phyloP scores from a whole-genome alignment of 805 yeast genomes.

The Candida stauntonica region DNA sequence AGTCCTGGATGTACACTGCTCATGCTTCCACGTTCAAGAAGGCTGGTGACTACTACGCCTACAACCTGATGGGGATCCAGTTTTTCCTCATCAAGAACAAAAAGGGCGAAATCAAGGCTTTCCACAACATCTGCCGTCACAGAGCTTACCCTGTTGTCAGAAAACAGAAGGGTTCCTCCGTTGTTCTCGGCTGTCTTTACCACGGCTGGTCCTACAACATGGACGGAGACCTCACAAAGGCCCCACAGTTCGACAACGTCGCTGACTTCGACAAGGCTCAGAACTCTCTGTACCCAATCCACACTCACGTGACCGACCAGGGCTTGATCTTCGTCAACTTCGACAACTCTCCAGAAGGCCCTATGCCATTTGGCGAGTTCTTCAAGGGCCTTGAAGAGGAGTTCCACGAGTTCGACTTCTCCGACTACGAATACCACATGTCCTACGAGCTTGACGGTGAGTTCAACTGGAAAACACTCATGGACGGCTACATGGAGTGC shows the following conservation, averaged over 20 bases:
- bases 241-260: slow-evolving; percentile 57
- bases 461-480: slow-evolving; percentile 63
- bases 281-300: slow-evolving; percentile 51
- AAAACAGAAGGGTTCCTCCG: slow-evolving; percentile 56
- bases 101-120: slow-evolving; percentile 49
- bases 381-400: slow-evolving; percentile 47
- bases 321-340: slow-evolving; percentile 57
- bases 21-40: slow-evolving; percentile 50
- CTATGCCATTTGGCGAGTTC: slow-evolving; percentile 47
- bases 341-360: slow-evolving; percentile 35
- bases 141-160: slow-evolving; percentile 59
- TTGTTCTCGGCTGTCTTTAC: slow-evolving; percentile 54
- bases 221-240: slow-evolving; percentile 55
- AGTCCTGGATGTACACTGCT: slow-evolving; percentile 51
- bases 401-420: slow-evolving; percentile 53
- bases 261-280: slow-evolving; percentile 54
- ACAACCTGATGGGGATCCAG: slow-evolving; percentile 46
- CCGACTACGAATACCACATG: slow-evolving; percentile 61
- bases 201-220: slow-evolving; percentile 65
- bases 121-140: slow-evolving; percentile 63
- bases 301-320: slow-evolving; percentile 49
- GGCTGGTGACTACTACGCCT: slow-evolving; percentile 54
- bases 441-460: slow-evolving; percentile 59
- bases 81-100: slow-evolving; percentile 53
- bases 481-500: slow-evolving; percentile 68